Evolutionary conservation across 257 asterid genomes (phyloP), one percentile per base, ranked within the genome.

Genomic region (Knoxia roxburghii): DNA sequence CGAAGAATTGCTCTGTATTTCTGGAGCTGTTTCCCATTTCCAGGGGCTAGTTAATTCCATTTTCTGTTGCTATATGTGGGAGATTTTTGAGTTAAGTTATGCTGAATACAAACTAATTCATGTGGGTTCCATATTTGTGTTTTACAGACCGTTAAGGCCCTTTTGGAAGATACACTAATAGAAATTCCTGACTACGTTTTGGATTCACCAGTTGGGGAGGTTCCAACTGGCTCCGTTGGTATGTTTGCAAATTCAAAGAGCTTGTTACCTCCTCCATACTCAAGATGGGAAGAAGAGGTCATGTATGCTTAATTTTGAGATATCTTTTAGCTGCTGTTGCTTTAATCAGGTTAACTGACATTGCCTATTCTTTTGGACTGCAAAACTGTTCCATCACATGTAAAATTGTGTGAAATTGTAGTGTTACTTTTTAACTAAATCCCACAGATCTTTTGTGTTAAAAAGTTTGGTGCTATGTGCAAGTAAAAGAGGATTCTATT

Each of bases 121-220:
- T 23, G 7, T 21, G 3, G 64, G 45, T 32, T n/a, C n/a, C n/a
- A n/a, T 32, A 57, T 18, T 32, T 59, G 45, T 18, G 8, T 59
- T 20, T 29, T 32, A 58, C 64, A 58, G 64, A 58, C 15, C n/a
- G 12, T 58, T 32, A 58, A 58, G 45, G 30, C 41, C 43, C 64
- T 58, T 58, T 37, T 58, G 64, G 64, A 58, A 32, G 64, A 58
- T 24, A 58, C 64, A 32, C 15, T 58, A 32, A 45, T 29, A 14
- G 64, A 58, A 32, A 58, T 58, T 58, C 64, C 97, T 0, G 95
- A 89, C 70, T 80, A 73, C 1, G 95, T 92, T 13, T 77, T 92
- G 88, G 97, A 89, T 78, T 61, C 95, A 13, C 87, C 95, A 32
- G 54, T 89, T 39, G 73, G 77, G 12, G 75, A 70, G 53, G 85